Percentiles rank a stretch among this genome's conserved stretches.
These are phyloP conservation scores for Diplotaxis tenuifolia DNA, from an alignment of 345 rosid species.

Conservation along the genomic window DNA sequence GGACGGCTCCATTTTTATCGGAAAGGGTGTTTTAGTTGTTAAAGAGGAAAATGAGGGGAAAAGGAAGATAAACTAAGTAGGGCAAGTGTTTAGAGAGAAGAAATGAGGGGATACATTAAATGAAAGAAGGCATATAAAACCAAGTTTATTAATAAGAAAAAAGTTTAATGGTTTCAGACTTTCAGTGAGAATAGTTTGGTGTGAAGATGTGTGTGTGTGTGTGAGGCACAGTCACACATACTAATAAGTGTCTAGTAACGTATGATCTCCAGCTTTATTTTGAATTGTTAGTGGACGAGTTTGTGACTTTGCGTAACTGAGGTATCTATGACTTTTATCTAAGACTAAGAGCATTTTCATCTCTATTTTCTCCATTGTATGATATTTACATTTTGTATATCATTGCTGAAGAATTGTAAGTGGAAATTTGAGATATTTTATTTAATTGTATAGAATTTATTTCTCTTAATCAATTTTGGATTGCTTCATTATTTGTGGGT, in stretches of 20 bases:
- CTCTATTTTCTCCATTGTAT: no score
- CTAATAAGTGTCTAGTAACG: slow-evolving; percentile 1
- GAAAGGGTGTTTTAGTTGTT: slow-evolving; percentile 10
- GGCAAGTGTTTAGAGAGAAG: background rate
- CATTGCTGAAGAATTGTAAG: no score
- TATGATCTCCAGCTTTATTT: background rate
- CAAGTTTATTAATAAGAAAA: slow-evolving; percentile 31
- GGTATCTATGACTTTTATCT: no score
- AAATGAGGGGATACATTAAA: slow-evolving; percentile 31
- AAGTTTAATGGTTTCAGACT: no score
- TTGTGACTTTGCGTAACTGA: no score
- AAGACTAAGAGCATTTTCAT: no score
- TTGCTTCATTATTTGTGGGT: background rate
- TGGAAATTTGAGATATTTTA: no score
- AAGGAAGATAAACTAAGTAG: slow-evolving; percentile 9
- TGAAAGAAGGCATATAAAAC: slow-evolving; percentile 27
- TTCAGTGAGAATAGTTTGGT: slow-evolving; percentile 36
- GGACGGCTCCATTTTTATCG: slow-evolving; percentile 31
- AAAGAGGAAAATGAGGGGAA: background rate
- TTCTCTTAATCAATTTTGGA: background rate
- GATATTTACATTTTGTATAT: background rate
- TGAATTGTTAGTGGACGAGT: no score
- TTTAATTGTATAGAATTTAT: no score
- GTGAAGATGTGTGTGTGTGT: background rate
- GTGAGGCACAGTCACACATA: no score